phyloP scores from a whole-genome alignment of 768 basidiomycete genomes.

The Pisolithus microcarpus region DNA sequence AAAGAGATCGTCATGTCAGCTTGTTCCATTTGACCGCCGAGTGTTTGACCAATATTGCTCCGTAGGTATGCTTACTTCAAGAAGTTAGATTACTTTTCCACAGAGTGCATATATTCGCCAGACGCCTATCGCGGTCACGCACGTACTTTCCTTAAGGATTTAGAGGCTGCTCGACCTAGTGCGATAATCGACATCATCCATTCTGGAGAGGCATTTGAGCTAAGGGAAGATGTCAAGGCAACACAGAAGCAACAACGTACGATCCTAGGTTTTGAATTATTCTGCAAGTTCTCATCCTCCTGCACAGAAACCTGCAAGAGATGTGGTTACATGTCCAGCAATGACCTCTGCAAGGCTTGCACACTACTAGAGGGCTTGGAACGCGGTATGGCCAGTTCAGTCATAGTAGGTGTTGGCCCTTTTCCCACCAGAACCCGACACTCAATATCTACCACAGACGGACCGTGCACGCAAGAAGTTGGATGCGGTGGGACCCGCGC shows the following conservation, averaged over 20 bases:
- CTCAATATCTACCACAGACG: slow-evolving; percentile 38
- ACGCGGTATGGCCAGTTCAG: slow-evolving; percentile 62
- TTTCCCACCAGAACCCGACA: background rate
- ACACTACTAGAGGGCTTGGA: slow-evolving; percentile 86
- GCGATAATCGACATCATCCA: slow-evolving; percentile 98
- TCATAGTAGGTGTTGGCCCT: slow-evolving; percentile 42
- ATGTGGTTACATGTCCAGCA: slow-evolving; percentile 95
- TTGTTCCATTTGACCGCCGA: background rate
- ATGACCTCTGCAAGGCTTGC: slow-evolving; percentile 95
- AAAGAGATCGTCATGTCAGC: slow-evolving; percentile 98
- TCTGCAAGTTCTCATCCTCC: background rate
- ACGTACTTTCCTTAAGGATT: slow-evolving; percentile 86
- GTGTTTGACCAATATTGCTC: slow-evolving; percentile 2
- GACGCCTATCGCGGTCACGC: slow-evolving; percentile 98
- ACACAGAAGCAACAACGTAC: slow-evolving; percentile 79
- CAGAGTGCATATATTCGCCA: slow-evolving; percentile 98
- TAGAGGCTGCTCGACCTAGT: slow-evolving; percentile 89
- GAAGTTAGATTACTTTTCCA: slow-evolving; percentile 98
- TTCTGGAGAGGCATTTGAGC: slow-evolving; percentile 87
- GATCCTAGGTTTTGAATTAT: slow-evolving; percentile 22
- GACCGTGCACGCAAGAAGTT: slow-evolving; percentile 61
- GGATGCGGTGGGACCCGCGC: slow-evolving; percentile 49
- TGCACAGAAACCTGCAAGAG: slow-evolving; percentile 76
- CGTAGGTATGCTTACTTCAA: slow-evolving; percentile 97
- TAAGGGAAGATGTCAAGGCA: slow-evolving; percentile 78